Evolutionary conservation across 2,329 filamentous ascomycete species (phyloP).

Genomic region (Phaeosphaeriaceae sp.): DNA sequence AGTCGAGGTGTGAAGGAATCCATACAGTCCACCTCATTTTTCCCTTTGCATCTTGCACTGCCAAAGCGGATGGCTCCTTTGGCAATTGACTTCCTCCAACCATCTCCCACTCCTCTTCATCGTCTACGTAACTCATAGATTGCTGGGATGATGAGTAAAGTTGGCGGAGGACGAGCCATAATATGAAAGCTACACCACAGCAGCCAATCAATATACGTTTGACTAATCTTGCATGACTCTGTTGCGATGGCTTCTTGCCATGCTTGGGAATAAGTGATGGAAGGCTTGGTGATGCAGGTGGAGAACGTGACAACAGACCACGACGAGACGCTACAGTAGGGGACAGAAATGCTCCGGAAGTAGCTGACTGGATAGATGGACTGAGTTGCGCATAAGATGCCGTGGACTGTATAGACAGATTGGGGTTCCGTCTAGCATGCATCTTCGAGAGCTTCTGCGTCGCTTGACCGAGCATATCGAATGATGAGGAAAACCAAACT

Average conservation of each 20-base stretch:
- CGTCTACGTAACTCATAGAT: constrained; percentile 21
- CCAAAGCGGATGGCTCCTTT: constrained; percentile 73
- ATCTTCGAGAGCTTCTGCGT: constrained; percentile 48
- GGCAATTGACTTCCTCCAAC: constrained; percentile 70
- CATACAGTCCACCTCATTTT: constrained; percentile 79
- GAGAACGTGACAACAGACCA: constrained; percentile 70
- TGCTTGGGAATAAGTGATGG: constrained; percentile 71
- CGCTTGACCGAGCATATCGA: constrained; percentile 46
- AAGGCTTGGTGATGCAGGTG: constrained; percentile 73
- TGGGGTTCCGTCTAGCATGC: constrained; percentile 56
- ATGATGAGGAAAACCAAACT: constrained; percentile 9
- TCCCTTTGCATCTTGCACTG: constrained; percentile 70
- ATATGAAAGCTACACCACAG: constrained; percentile 52
- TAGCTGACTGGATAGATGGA: constrained; percentile 37
- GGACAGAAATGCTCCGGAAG: constrained; percentile 45
- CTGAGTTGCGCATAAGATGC: constrained; percentile 43
- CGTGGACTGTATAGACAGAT: constrained; percentile 53
- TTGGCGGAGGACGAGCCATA: constrained; percentile 57
- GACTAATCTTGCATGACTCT: constrained; percentile 61
- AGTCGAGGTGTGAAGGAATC: constrained; percentile 70
- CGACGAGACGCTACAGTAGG: constrained; percentile 48
- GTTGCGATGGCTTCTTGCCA: constrained; percentile 65
- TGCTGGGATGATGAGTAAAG: constrained; percentile 32
- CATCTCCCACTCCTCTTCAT: constrained; percentile 66
- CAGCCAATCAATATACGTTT: constrained; percentile 64